A percentile compares a stretch with the other conserved stretches of the same genome.
Conservation (phyloP, 164 flowering plant species). For the Cinnamomum chago region DNA sequence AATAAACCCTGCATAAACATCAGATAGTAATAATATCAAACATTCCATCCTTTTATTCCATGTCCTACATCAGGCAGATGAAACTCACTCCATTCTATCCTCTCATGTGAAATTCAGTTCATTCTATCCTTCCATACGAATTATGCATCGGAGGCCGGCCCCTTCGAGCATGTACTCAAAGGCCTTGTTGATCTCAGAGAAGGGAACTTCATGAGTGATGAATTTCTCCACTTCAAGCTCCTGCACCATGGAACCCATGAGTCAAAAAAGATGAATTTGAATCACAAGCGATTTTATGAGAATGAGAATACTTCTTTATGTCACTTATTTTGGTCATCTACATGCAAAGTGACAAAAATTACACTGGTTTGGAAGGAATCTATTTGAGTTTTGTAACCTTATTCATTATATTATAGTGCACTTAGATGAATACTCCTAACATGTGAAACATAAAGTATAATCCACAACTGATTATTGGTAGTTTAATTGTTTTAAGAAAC, state of each 20-base stretch:
- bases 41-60: neutral
- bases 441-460: too few relatives aligned
- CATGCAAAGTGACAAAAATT: too few relatives aligned
- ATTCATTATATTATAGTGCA: too few relatives aligned
- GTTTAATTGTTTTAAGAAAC: too few relatives aligned
- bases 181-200: slow-evolving; percentile 68
- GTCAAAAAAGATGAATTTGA: neutral
- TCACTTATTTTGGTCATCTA: too few relatives aligned
- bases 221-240: slow-evolving; percentile 56
- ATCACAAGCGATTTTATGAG: neutral
- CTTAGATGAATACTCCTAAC: too few relatives aligned
- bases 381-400: too few relatives aligned
- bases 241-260: neutral
- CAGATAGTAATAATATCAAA: too few relatives aligned
- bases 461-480: too few relatives aligned
- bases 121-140: slow-evolving; percentile 21
- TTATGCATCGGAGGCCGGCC: slow-evolving; percentile 53
- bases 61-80: neutral
- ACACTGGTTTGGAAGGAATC: too few relatives aligned
- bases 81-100: neutral
- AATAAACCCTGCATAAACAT: too few relatives aligned
- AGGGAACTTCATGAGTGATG: slow-evolving; percentile 58
- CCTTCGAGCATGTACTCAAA: slow-evolving; percentile 61
- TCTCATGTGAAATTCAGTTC: neutral
- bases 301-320: too few relatives aligned